Conservation (phyloP, 768 basidiomycete genomes). For the Russula earlei region DNA sequence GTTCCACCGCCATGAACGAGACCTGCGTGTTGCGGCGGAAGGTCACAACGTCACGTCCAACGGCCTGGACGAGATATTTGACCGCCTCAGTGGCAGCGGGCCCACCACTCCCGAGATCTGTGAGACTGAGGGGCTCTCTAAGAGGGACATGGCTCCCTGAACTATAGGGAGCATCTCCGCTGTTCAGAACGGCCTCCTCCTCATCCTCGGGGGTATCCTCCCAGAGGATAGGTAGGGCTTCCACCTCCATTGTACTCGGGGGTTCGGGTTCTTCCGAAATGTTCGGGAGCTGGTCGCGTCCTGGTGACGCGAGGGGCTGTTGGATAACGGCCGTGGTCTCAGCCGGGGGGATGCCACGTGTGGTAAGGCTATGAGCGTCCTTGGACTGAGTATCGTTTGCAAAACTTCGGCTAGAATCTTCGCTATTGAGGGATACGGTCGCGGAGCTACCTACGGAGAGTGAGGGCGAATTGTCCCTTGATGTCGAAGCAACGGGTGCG, state of each 20-base stretch:
- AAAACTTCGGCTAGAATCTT: background rate
- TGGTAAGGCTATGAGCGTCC: background rate
- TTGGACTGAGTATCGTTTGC: background rate
- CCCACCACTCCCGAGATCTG: background rate
- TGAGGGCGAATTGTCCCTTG: background rate
- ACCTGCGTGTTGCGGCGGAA: constrained; percentile 19
- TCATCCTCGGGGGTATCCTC: background rate
- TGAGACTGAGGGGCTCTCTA: background rate
- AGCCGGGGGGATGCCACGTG: background rate
- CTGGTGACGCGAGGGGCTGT: background rate
- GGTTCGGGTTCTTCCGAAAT: background rate
- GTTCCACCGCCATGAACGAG: constrained; percentile 17
- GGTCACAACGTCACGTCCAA: constrained; percentile 13
- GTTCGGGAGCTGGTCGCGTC: background rate
- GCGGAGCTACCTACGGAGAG: background rate
- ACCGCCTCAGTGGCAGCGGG: constrained; percentile 15
- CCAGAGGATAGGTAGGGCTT: background rate
- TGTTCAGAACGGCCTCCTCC: background rate
- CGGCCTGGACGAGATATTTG: constrained; percentile 15
- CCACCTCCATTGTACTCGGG: background rate
- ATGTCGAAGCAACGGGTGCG: background rate
- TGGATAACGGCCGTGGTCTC: background rate
- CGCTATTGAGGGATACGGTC: background rate
- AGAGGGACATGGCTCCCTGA: background rate
- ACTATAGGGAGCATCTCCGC: background rate